Evolutionary conservation across 2,329 filamentous ascomycete genomes (phyloP).

Genomic region (Xylariomycetidae sp.): DNA sequence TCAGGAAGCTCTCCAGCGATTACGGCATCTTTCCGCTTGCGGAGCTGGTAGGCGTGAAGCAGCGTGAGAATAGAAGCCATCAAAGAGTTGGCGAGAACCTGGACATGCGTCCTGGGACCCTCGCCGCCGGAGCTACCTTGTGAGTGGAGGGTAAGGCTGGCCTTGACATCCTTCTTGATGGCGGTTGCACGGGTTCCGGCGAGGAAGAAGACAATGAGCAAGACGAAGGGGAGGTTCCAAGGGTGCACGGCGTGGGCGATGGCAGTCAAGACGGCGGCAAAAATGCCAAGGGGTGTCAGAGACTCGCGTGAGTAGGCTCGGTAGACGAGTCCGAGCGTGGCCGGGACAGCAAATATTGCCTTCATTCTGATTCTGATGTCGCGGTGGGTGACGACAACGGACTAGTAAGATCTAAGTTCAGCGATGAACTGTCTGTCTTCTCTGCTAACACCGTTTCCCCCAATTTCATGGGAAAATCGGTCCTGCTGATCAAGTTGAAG

Average conservation of each 20-base stretch:
- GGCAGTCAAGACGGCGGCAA: slow-evolving; percentile 69
- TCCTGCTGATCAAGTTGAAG: too few relatives aligned
- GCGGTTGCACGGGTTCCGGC: slow-evolving; percentile 81
- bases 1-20: slow-evolving; percentile 22
- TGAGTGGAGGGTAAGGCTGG: slow-evolving; percentile 72
- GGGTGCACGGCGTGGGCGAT: slow-evolving; percentile 83
- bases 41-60: slow-evolving; percentile 57
- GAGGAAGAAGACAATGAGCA: slow-evolving; percentile 82
- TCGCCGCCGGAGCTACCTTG: slow-evolving; percentile 72
- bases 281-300: slow-evolving; percentile 71
- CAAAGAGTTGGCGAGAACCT: slow-evolving; percentile 84
- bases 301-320: slow-evolving; percentile 69
- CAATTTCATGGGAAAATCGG: too few relatives aligned
- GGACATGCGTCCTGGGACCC: slow-evolving; percentile 75
- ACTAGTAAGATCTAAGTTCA: too few relatives aligned
- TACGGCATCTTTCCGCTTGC: slow-evolving; percentile 38
- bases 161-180: slow-evolving; percentile 84
- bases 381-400: too few relatives aligned
- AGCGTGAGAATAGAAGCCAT: slow-evolving; percentile 64
- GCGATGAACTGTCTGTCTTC: too few relatives aligned
- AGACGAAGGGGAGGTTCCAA: slow-evolving; percentile 84
- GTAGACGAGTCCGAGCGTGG: slow-evolving; percentile 56
- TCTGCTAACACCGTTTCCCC: too few relatives aligned
- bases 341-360: slow-evolving; percentile 51
- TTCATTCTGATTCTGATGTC: slow-evolving; percentile 56